Base-by-base conservation (phyloP, 345 rosid genomes). In the Camelina sativa region DNA sequence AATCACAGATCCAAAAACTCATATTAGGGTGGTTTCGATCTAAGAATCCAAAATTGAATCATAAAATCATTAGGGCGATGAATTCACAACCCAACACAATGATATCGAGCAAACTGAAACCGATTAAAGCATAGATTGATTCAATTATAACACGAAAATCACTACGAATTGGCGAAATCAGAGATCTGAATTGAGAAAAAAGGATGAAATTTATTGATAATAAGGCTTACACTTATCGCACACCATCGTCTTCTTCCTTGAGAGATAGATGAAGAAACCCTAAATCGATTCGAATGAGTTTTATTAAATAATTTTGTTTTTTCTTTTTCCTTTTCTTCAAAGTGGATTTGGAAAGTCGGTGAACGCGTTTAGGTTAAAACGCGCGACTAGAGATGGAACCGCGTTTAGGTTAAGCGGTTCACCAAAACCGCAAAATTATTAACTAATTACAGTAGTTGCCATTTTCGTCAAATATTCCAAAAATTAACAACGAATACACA, bases 171-270 rank as follows among this genome's bases (percentile, higher is more conserved):
- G 2, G 4, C 17, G 11, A 53, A 48, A 59, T 13, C 32, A 17
- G 53, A 0, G 58, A 75, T 38, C 7, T 17, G 56, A 8, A 54
- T n/a, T 8, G 43, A 12, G 16, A 54, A 19, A 19, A 32, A 32
- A 32, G 48, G 40, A 62, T 0, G 32, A 48, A 1, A 25, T 35
- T 34, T 67, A 10, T 20, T 20, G 11, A 62, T 1, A 44, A 0
- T 56, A 28, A 28, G 30, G 70, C 88, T 85, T 80, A 90, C 99
- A 90, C 78, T 89, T 94, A 1, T 87, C 96, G 93, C 99, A 94
- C 76, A 91, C 99, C 97, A 94, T 94, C 37, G 78, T 41, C 46
- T 68, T 32, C 48, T 59, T 62, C 73, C 58, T 47, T 0, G 34
- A 8, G 17, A 32, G 25, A 62, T 4, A 13, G 60, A 52, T 65